Evolutionary conservation across 2,329 filamentous ascomycete genomes (phyloP), one percentile per base, ranked within the genome.

Genomic region (Aspergillus flavus): DNA sequence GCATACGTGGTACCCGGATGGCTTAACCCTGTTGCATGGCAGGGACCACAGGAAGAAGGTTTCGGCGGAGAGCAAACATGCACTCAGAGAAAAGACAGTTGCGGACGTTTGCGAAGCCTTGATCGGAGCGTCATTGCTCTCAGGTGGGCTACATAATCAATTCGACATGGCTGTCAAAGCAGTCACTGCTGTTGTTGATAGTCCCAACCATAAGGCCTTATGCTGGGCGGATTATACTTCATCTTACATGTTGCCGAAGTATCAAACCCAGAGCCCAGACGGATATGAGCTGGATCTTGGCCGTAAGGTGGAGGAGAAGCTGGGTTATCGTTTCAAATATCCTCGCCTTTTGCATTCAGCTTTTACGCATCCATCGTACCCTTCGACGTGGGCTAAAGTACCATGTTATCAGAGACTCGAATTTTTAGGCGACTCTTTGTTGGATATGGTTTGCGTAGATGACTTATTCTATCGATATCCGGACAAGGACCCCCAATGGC

Each of bases 81-180:
- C 80, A 0, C 84, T 99, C 2, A 89, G 89, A 0, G 91, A 97
- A 78, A 99, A 99, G 81, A 91, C 91, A 0, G 90, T 97, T 71
- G 94, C 95, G 4, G 95, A 98, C 76, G 93, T 98, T 0, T 97
- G 92, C 64, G 95, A 98, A 75, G 94, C 95, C 0, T 80, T 97
- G 61, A 98, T 99, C 55, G 95, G 94, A 6, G 95, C 94, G 2
- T 90, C 94, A 0, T 82, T 88, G 57, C 88, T 89, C 46, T 80
- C 85, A 7, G 80, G 85, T 58, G 82, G 86, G 45, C 70, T 78
- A 30, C 65, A 70, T 3, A 72, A 81, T 52, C 79, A 84, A 14
- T 88, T 88, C 78, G 83, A 89, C 63, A 81, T 85, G 72, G 86
- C 87, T 23, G 84, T 89, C 50, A 83, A 84, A 69, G 86, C 88